Base-by-base conservation (phyloP, 2,329 filamentous ascomycete species). In the Malbranchea zuffiana region DNA sequence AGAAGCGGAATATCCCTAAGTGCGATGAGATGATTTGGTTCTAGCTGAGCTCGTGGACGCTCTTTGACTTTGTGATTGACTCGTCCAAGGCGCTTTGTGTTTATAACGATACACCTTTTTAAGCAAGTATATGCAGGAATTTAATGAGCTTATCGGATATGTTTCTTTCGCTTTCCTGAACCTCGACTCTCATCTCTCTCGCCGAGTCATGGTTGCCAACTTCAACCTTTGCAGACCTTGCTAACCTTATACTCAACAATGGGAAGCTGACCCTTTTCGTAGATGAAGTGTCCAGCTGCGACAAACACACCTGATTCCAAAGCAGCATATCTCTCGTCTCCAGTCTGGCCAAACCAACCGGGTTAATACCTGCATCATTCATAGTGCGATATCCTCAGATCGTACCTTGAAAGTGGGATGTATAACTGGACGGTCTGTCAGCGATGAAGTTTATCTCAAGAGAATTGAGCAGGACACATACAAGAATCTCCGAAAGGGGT, bases 171-270 rank as follows among this genome's bases (percentile, higher is more conserved):
- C n/a, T n/a, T n/a, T n/a, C n/a, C n/a, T n/a, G n/a, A n/a, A n/a
- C n/a, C n/a, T n/a, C n/a, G n/a, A n/a, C n/a, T n/a, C n/a, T n/a
- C n/a, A n/a, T n/a, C n/a, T n/a, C n/a, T n/a, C n/a, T n/a, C n/a
- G n/a, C n/a, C n/a, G n/a, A n/a, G n/a, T n/a, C n/a, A n/a, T n/a
- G n/a, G n/a, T n/a, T n/a, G n/a, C n/a, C n/a, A n/a, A n/a, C n/a
- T 24, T 11, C 18, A 44, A 37, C 53, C 13, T 42, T 49, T 24
- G 49, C 43, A 32, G 52, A 62, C 57, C 48, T 58, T 53, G 43
- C 62, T 59, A 39, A 66, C 54, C 29, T 57, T 57, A 42, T 65
- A 66, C 45, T 65, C 61, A 12, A 64, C 61, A 21, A 60, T 47
- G 3, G 56, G 35, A 0, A 51, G 50, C 43, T 60, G 54, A 12